Conservation (phyloP, 257 asterid species). For the Parsonsia alboflavescens region DNA sequence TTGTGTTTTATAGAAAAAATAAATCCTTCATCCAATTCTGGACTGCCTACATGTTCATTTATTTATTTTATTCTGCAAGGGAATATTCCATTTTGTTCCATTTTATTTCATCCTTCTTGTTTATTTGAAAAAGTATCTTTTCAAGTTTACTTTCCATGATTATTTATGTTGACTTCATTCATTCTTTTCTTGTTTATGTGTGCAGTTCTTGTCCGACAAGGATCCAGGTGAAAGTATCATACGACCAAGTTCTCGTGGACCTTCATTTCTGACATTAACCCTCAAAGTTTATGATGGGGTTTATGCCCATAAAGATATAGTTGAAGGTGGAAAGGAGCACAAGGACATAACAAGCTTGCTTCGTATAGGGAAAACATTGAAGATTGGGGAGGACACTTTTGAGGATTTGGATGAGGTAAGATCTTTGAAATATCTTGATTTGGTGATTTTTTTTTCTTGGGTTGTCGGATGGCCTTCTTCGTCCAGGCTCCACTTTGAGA, state of each 20-base stretch:
- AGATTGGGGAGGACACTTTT: constrained; percentile 94
- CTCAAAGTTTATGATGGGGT: constrained; percentile 74
- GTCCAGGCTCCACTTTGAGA: neutral
- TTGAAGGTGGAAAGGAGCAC: constrained; percentile 89
- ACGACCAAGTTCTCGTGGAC: constrained; percentile 94
- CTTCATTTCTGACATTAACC: constrained; percentile 71
- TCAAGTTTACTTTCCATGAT: neutral
- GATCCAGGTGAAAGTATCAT: constrained; percentile 86
- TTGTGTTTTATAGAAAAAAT: neutral
- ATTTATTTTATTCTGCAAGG: neutral
- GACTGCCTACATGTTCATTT: neutral
- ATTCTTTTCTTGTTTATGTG: neutral
- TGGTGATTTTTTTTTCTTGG: neutral
- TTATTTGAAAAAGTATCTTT: neutral
- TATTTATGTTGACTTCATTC: neutral
- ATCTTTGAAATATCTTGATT: neutral
- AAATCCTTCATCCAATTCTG: neutral
- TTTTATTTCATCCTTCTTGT: too few species aligned
- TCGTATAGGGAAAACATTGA: constrained; percentile 82
- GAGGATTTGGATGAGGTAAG: constrained; percentile 97
- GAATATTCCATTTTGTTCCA: neutral
- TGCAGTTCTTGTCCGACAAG: constrained; percentile 73
- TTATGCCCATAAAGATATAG: constrained; percentile 84
- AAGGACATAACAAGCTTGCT: constrained; percentile 92
- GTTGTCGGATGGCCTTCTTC: neutral